phyloP scores from a whole-genome alignment of 495 filamentous ascomycete species.

The Umbilicaria muhlenbergii region DNA sequence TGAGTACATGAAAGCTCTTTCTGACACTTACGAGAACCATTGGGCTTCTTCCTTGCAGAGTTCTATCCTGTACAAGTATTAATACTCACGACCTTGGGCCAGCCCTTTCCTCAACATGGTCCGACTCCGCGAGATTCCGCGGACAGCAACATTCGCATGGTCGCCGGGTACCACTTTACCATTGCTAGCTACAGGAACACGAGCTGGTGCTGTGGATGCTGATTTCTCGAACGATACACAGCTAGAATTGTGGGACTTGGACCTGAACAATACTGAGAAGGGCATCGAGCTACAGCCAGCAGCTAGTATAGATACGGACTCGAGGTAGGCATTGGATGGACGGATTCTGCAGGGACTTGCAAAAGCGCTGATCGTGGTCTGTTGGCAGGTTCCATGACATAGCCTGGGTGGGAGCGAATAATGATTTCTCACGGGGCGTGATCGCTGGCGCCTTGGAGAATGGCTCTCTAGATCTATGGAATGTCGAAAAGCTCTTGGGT shows the following conservation, averaged over 20 bases:
- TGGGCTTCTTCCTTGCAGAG: too few relatives aligned
- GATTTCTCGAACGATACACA: slow-evolving; percentile 97
- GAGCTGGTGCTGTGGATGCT: slow-evolving; percentile 85
- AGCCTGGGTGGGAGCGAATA: slow-evolving; percentile 73
- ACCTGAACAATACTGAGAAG: slow-evolving; percentile 54
- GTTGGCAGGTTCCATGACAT: slow-evolving; percentile 80
- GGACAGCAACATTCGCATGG: slow-evolving; percentile 96
- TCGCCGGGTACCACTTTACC: slow-evolving; percentile 61
- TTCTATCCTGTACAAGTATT: too few relatives aligned
- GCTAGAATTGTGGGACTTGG: slow-evolving; percentile 91
- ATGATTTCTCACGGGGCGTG: slow-evolving; percentile 62
- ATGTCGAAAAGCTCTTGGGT: slow-evolving; percentile 68
- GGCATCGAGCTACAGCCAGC: slow-evolving; percentile 73
- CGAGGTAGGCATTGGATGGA: slow-evolving; percentile 43
- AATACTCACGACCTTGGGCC: too few relatives aligned
- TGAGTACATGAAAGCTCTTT: too few relatives aligned
- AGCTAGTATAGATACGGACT: slow-evolving; percentile 72
- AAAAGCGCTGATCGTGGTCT: neutral
- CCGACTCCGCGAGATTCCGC: slow-evolving; percentile 81
- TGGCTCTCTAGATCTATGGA: slow-evolving; percentile 91
- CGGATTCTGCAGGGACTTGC: neutral
- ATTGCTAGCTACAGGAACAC: slow-evolving; percentile 85
- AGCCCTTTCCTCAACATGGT: slow-evolving; percentile 51
- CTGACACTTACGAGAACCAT: too few relatives aligned
- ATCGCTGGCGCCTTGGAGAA: slow-evolving; percentile 94